phyloP scores from a whole-genome alignment of 331 rosid genomes.

The Acacia concinna region DNA sequence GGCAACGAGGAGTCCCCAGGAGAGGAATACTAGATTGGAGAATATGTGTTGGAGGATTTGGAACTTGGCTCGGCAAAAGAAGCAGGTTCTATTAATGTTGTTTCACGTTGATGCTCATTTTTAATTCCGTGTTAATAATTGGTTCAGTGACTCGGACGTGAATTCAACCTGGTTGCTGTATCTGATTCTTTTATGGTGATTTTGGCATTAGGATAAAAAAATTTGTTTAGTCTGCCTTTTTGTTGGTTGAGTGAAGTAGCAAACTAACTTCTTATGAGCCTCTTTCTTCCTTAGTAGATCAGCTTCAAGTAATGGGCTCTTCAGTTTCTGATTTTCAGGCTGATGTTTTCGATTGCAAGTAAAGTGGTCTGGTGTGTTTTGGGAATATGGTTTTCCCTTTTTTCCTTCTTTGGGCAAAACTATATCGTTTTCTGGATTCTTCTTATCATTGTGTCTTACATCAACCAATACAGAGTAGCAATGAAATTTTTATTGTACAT shows the following conservation, averaged over 20 bases:
- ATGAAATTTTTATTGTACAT: neutral
- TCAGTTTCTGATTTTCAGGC: constrained; percentile 3
- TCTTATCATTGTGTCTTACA: neutral
- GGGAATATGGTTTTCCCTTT: neutral
- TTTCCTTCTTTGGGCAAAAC: neutral
- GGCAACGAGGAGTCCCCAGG: constrained; percentile 95
- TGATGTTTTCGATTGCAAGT: neutral
- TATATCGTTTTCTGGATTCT: neutral
- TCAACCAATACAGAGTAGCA: neutral
- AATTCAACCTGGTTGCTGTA: neutral
- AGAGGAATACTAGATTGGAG: constrained; percentile 96
- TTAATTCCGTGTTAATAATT: neutral
- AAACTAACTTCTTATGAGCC: neutral
- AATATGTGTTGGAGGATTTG: constrained; percentile 99
- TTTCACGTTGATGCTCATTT: neutral
- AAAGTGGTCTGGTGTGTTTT: neutral
- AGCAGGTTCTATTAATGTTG: constrained; percentile 56
- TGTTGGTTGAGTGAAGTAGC: neutral
- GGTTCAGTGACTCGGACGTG: neutral
- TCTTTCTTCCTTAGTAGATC: neutral
- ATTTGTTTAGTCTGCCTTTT: neutral
- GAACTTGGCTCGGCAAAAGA: constrained; percentile 98
- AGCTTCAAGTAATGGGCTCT: neutral
- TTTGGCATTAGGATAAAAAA: neutral
- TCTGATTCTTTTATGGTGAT: neutral